phyloP scores from a whole-genome alignment of 2,329 filamentous ascomycete genomes.

The Xylaria sp. region DNA sequence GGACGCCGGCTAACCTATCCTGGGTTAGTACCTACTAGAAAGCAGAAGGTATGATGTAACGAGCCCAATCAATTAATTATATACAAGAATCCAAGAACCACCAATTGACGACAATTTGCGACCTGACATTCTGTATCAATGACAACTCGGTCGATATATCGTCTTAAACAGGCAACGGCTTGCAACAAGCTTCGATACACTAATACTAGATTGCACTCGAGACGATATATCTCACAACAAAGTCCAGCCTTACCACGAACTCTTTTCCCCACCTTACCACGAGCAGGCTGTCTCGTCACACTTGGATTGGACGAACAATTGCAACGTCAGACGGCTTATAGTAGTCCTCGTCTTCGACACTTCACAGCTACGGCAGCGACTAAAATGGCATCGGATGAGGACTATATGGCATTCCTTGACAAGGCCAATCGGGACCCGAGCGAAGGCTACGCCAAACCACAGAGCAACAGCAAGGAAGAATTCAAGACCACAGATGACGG shows the following conservation, averaged over 20 bases:
- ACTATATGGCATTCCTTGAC: slow-evolving; percentile 85
- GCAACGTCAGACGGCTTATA: slow-evolving; percentile 1
- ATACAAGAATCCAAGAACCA: slow-evolving; percentile 11
- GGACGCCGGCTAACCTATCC: not conserved
- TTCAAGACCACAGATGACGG: slow-evolving; percentile 65
- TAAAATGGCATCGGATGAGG: slow-evolving; percentile 79
- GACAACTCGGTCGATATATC: slow-evolving; percentile 23
- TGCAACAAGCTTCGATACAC: not conserved
- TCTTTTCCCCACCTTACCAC: not conserved
- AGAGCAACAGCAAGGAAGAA: slow-evolving; percentile 47
- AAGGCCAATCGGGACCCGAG: slow-evolving; percentile 85
- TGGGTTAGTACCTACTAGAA: not conserved
- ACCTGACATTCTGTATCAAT: slow-evolving; percentile 36
- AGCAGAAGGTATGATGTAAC: slow-evolving; percentile 41
- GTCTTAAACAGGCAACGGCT: slow-evolving; percentile 14
- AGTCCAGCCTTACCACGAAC: not conserved
- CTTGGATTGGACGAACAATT: not conserved
- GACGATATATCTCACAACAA: slow-evolving; percentile 11
- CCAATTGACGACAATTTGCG: slow-evolving; percentile 28
- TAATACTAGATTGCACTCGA: not conserved
- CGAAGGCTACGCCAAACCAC: slow-evolving; percentile 59
- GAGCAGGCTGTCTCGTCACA: not conserved
- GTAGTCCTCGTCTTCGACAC: not conserved
- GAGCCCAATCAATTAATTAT: slow-evolving; percentile 28
- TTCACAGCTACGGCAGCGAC: slow-evolving; percentile 24